Base-by-base conservation (phyloP, 1,284 basidiomycete species). In the Kalmanozyma brasiliensis region DNA sequence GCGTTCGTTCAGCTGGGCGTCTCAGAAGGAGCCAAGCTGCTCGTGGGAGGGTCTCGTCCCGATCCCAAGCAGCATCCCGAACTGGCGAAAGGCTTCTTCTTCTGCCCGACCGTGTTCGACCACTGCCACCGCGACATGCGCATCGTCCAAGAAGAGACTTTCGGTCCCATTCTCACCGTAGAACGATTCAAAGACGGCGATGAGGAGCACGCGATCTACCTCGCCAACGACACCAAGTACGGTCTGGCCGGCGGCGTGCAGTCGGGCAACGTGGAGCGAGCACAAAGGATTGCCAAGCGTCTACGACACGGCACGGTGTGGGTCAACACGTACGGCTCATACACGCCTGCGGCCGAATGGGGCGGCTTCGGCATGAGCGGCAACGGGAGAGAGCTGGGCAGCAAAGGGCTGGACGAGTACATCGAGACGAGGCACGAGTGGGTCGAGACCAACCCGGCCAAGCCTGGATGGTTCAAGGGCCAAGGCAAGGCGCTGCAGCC, bases 171-270 rank as follows among this genome's bases (percentile, higher is more conserved):
- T 43, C 55, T 82, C 8, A 82, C 80, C 6, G 78, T 82, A 3
- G 80, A 82, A 57, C 57, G 80, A 7, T 82, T 82, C 67, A 49
- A 59, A 20, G 65, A 76, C 16, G 79, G 79, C 20, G 80, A 82
- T 42, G 80, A 82, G 52, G 74, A 70, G 35, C 60, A 47, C 11
- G 80, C 80, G 8, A 47, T 80, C 24, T 64, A 56, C 17, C 56
- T 82, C 8, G 80, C 76, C 35, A 82, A 82, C 49, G 80, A 82
- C 52, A 82, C 80, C 36, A 76, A 74, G 65, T 82, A 80, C 44
- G 80, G 80, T 10, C 63, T 82, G 9, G 79, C 79, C 0, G 80
- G 74, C 24, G 80, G 78, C 35, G 79, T 82, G 40, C 80, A 81
- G 51, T 70, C 69, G 8, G 55, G 56, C 41, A 68, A 82, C 52